phyloP scores from a whole-genome alignment of 768 basidiomycete genomes.

The Paxillus involutus region DNA sequence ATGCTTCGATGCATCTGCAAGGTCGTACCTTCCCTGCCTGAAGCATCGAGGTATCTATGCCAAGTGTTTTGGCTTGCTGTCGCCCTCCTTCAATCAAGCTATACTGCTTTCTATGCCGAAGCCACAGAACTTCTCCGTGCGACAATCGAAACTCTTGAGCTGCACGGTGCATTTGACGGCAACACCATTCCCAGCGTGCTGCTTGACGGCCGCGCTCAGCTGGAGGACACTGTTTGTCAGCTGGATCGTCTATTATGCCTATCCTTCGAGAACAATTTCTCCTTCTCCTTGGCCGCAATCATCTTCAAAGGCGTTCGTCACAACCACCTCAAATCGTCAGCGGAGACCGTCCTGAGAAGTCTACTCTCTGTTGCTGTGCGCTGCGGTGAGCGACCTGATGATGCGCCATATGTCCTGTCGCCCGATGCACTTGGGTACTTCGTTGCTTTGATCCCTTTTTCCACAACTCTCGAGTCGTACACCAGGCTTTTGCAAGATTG shows the following conservation, averaged over 20 bases:
- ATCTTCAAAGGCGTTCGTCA: slow-evolving; percentile 87
- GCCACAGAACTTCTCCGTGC: slow-evolving; percentile 66
- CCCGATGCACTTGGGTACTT: slow-evolving; percentile 75
- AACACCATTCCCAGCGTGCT: slow-evolving; percentile 55
- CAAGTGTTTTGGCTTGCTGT: slow-evolving; percentile 89
- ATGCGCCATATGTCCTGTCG: slow-evolving; percentile 44
- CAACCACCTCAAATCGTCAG: slow-evolving; percentile 57
- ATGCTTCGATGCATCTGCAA: slow-evolving; percentile 87
- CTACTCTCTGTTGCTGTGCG: slow-evolving; percentile 62
- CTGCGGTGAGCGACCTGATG: slow-evolving; percentile 37
- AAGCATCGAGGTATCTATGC: slow-evolving; percentile 69
- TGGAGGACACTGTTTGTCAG: slow-evolving; percentile 70
- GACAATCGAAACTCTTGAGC: slow-evolving; percentile 63
- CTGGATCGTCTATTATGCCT: slow-evolving; percentile 72
- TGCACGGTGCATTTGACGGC: slow-evolving; percentile 56
- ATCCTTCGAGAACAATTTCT: slow-evolving; percentile 77
- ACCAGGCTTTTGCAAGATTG: slow-evolving; percentile 64
- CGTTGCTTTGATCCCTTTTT: slow-evolving; percentile 71
- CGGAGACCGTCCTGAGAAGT: slow-evolving; percentile 60
- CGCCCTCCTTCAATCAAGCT: slow-evolving; percentile 76
- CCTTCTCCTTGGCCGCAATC: slow-evolving; percentile 78
- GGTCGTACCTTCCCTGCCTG: slow-evolving; percentile 67
- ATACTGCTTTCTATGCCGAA: slow-evolving; percentile 67
- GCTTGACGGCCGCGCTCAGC: slow-evolving; percentile 57
- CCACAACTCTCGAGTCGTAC: slow-evolving; percentile 56